Base-by-base conservation (phyloP, 2,329 filamentous ascomycete genomes). In the Aspergillus brunneoviolaceus region DNA sequence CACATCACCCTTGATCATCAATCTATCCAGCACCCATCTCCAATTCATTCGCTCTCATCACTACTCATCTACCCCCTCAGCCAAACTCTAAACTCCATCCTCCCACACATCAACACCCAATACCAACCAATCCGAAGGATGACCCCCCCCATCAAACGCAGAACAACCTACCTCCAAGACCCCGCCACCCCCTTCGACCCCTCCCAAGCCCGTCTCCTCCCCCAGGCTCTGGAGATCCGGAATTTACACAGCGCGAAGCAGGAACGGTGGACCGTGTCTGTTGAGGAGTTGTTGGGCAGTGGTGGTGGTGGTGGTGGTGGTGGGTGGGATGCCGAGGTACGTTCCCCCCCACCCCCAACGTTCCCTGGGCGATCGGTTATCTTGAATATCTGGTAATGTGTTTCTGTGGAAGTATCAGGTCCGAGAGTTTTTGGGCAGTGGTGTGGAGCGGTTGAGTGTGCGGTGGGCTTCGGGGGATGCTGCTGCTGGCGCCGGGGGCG, bases 151-250 rank as follows among this genome's bases (percentile, higher is more conserved):
- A 79, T 80, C 77, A 75, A 73, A 60, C 70, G 70, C 62, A 70
- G 78, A 76, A 87, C 92, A 68, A 96, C 93, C 0, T 95, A 92
- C 65, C 80, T 96, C 56, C 87, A 89, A 65, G 82, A 84, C 23
- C 80, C 84, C n/a, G 85, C 87, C 49, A 79, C 84, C 58, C 82
- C 82, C 2, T 82, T 93, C 63, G 85, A 90, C 55, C 88, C 89
- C 0, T 77, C 84, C 2, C 79, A 85, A 50, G 77, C 96, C 55
- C 75, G 82, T 12, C 76, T 96, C 49, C 79, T 79, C 49, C 77
- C 80, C 49, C 77, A 81, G 51, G 74, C 76, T 10, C 75, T 90
- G 19, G 81, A 81, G 3, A 77, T 96, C 56, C 80, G 80, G 1
- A 83, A 82, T 2, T 73, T 95, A 48, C 75, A 85, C 54, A 89